phyloP scores from a whole-genome alignment of 75 land plant genomes.

The Cupressus sempervirens region DNA sequence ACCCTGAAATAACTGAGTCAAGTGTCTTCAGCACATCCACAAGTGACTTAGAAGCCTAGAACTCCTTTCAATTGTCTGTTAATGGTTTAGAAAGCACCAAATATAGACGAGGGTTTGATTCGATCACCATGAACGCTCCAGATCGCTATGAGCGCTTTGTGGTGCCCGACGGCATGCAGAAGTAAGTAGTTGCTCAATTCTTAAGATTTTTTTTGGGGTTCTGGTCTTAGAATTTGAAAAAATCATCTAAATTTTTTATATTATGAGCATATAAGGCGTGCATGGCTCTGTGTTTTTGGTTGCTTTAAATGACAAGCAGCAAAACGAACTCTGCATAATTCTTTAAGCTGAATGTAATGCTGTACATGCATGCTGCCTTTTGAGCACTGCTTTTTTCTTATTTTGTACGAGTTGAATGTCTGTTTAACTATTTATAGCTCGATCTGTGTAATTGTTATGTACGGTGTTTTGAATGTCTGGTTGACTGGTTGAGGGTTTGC shows the following conservation, averaged over 20 bases:
- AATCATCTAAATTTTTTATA: not conserved
- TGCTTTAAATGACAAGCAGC: not conserved
- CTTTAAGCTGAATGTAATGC: not conserved
- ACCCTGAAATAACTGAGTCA: not conserved
- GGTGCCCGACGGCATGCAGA: slow-evolving; percentile 91
- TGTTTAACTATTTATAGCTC: not conserved
- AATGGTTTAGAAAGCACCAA: not conserved
- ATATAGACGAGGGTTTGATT: not conserved
- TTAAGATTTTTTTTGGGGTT: not conserved
- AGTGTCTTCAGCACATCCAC: not conserved
- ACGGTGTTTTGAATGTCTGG: not conserved
- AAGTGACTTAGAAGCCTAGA: not conserved
- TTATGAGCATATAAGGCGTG: too few species aligned
- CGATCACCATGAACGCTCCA: slow-evolving; percentile 74
- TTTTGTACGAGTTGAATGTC: not conserved
- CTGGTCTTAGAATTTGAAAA: not conserved
- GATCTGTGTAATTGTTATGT: not conserved
- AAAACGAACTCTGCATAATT: not conserved
- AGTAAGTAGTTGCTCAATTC: slow-evolving; percentile 25
- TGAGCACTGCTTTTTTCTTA: not conserved
- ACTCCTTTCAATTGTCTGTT: not conserved
- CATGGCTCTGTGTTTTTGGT: not conserved
- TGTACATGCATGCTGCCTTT: not conserved
- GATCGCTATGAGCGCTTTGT: slow-evolving; percentile 96
- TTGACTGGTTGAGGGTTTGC: too few species aligned